Base-by-base conservation (phyloP, 768 basidiomycete genomes). In the Agrocybe chaxingu region DNA sequence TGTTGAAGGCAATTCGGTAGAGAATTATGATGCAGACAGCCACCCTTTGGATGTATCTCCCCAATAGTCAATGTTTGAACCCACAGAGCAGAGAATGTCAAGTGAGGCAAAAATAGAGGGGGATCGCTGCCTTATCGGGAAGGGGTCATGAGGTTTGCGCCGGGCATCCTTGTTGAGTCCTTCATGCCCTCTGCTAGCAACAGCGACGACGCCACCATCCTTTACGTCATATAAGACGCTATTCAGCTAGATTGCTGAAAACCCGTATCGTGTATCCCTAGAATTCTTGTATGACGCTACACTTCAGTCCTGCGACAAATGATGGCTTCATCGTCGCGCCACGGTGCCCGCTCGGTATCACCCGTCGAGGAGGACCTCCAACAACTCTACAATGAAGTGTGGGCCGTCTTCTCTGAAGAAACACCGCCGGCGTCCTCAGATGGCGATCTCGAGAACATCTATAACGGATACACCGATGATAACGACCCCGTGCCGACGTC, bases 351-450 rank as follows among this genome's bases (percentile, higher is more conserved):
- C 39, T 65, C 70, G 35, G 54, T 54, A 39, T 69, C 73, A 43
- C 80, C 84, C 3, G 78, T 79, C 35, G 87, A 89, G 54, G 81
- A 82, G 58, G 87, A 89, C 61, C 75, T 89, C 4, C 84, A 87
- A 57, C 75, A 77, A 50, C 77, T 90, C 39, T 90, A 89, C 66
- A 79, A 88, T 55, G 84, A 87, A 64, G 87, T 89, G 16, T 84
- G 84, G 72, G 80, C 79, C 40, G 80, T 79, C 29, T 89, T 87
- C 58, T 67, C 74, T 30, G 82, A 85, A 6, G 75, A 75, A 24
- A 51, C 48, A 7, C 53, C 63, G 24, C 24, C 24, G 24, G 24
- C 24, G 38, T 52, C 68, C 32, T 61, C 64, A 34, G 71, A 73
- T 42, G 61, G 59, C 30, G 65, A 73, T 55, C 50, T 69, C 38